Evolutionary conservation across 148 eudicot species (phyloP).

Genomic region (Vaccinium macrocarpon): DNA sequence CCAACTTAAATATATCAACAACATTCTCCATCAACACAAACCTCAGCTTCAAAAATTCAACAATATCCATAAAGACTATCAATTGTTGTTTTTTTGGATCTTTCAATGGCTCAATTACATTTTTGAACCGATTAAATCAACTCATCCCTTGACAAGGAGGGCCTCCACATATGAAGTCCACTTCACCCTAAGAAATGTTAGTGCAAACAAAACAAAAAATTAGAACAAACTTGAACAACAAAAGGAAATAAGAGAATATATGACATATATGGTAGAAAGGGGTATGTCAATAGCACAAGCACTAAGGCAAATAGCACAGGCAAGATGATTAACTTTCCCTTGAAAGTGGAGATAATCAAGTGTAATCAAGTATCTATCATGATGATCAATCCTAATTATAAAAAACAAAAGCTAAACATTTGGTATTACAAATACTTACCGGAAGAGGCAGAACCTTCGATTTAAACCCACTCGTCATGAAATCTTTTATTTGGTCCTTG

Average conservation of each 20-base stretch:
- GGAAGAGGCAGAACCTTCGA: constrained; percentile 34
- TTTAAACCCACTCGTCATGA: constrained; percentile 26
- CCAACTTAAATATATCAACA: constrained; percentile 25
- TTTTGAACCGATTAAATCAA: constrained; percentile 32
- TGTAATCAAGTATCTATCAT: not conserved
- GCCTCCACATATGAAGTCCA: constrained; percentile 39
- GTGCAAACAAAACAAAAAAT: not conserved
- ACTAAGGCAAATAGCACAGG: not conserved
- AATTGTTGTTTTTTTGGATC: constrained; percentile 32
- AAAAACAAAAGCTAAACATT: not conserved
- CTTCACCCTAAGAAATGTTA: constrained; percentile 20
- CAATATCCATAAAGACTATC: constrained; percentile 29
- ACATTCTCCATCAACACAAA: constrained; percentile 39
- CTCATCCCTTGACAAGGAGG: constrained; percentile 47
- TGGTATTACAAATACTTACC: constrained; percentile 13
- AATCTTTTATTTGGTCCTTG: constrained; percentile 21
- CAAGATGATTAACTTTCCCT: not conserved
- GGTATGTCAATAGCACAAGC: not conserved
- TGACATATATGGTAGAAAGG: not conserved
- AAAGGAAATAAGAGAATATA: not conserved
- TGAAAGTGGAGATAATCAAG: not conserved
- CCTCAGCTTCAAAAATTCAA: constrained; percentile 29
- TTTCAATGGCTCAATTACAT: constrained; percentile 15
- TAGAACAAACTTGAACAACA: not conserved
- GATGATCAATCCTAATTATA: not conserved